Evolutionary conservation across 2,329 filamentous ascomycete species (phyloP), one percentile per base, ranked within the genome.

Genomic region (Exophiala aquamarina): DNA sequence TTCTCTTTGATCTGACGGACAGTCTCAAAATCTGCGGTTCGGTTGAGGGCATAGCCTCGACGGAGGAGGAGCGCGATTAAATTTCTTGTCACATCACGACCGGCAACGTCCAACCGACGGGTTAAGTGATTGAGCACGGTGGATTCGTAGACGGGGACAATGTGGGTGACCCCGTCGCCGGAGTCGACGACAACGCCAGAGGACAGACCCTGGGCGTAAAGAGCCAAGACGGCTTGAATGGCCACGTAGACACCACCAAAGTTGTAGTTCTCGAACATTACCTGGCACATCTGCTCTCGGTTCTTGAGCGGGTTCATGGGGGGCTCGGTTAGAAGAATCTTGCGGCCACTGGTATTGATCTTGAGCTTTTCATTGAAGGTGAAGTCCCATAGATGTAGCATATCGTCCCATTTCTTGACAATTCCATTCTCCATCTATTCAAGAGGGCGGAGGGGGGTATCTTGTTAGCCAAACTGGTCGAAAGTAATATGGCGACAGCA

Each of bases 1-100:
- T 98, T 98, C 78, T 98, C 93, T 76, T 98, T 98, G 76, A 98
- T 97, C 70, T 97, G 92, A 54, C 93, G 87, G 47, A 98, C 93
- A 3, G 93, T 98, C 72, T 98, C 93, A 70, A 98, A 98, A 69
- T 98, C 93, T 66, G 93, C 93, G 10, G 93, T 98, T 68, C 93
- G 84, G 81, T 98, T 98, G 54, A 98, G 83, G 28, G 93, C 90
- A 70, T 98, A 98, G 35, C 93, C 93, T 59, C 93, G 84, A 63
- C 93, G 89, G 48, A 95, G 81, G 15, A 98, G 84, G 40, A 98
- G 84, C 41, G 90, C 89, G 69, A 98, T 98, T 56, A 98, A 81
- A 71, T 98, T 97, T 63, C 92, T 87, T n/a, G 93, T 98, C 44
- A 98, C 93, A 64, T 98, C 93, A 65, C 93, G 86, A 49, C 93